A percentile compares a stretch with the other conserved stretches of the same genome.
phyloP scores from a whole-genome alignment of 768 basidiomycete genomes.

The Tulasnella sp. region DNA sequence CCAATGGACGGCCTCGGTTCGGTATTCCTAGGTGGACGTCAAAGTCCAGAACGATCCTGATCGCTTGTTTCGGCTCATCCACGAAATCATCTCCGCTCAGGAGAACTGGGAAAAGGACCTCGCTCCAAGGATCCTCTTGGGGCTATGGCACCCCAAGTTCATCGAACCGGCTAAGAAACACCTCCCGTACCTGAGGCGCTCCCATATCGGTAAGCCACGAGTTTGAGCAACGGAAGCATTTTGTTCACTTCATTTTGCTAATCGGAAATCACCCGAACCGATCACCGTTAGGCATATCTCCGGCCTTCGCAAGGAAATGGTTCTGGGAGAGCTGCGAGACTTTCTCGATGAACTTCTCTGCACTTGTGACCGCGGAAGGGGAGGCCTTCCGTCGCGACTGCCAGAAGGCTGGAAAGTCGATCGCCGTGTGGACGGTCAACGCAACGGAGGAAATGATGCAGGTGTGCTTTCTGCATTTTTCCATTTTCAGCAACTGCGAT shows the following conservation, averaged over 20 bases:
- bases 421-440: constrained; percentile 98
- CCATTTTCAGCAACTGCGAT: neutral
- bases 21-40: constrained; percentile 83
- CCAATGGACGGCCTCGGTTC: neutral
- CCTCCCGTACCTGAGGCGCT: constrained; percentile 73
- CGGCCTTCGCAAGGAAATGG: constrained; percentile 62
- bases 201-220: constrained; percentile 50
- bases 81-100: constrained; percentile 49
- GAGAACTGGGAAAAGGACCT: constrained; percentile 61
- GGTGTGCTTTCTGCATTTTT: constrained; percentile 32
- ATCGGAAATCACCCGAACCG: neutral
- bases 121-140: constrained; percentile 69
- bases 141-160: constrained; percentile 89
- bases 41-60: constrained; percentile 88
- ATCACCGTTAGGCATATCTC: constrained; percentile 29
- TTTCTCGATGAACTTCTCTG: constrained; percentile 72
- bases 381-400: constrained; percentile 62
- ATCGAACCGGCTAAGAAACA: constrained; percentile 58
- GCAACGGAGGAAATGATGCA: constrained; percentile 81
- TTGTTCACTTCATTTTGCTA: neutral
- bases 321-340: constrained; percentile 83
- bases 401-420: constrained; percentile 60
- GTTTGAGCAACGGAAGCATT: neutral
- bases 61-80: constrained; percentile 71
- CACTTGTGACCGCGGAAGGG: constrained; percentile 63